A percentile compares a stretch with the other conserved stretches of the same genome.
These are phyloP conservation scores for Cladophialophora psammophila DNA, from an alignment of 2,329 filamentous ascomycete genomes.

Conservation along the genomic window DNA sequence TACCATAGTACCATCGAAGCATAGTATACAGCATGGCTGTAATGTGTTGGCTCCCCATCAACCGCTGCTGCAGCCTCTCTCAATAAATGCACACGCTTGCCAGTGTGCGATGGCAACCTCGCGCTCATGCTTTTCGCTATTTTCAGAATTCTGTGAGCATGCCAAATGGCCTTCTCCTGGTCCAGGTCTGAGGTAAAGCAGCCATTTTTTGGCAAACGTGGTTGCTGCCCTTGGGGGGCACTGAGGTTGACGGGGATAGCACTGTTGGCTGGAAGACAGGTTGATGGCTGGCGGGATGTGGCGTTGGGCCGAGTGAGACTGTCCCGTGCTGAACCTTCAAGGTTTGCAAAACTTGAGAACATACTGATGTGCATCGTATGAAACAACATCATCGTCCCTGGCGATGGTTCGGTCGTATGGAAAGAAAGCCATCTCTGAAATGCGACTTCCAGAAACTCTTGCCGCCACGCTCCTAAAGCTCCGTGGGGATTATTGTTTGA, in stretches of 20 bases:
- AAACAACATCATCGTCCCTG: constrained; percentile 1
- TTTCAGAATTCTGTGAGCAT: constrained; percentile 5
- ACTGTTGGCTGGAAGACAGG: too few relatives aligned
- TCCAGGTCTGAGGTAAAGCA: constrained; percentile 10
- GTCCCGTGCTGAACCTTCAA: constrained; percentile 5
- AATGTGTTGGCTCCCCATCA: constrained; percentile 10
- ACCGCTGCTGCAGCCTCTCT: not conserved
- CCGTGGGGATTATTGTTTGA: not conserved
- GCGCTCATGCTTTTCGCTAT: not conserved
- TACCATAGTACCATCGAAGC: constrained; percentile 17
- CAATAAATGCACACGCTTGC: constrained; percentile 5
- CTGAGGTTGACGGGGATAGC: too few relatives aligned
- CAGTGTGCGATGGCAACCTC: not conserved
- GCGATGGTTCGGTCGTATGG: constrained; percentile 4
- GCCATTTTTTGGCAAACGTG: not conserved
- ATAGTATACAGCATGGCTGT: constrained; percentile 18
- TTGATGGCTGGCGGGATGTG: too few relatives aligned
- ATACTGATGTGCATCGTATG: constrained; percentile 17
- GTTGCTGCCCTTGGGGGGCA: not conserved
- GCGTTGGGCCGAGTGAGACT: too few relatives aligned
- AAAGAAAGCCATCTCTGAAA: constrained; percentile 14
- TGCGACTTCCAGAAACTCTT: constrained; percentile 18
- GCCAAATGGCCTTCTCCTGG: constrained; percentile 14
- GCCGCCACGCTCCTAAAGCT: not conserved
- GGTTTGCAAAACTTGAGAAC: constrained; percentile 11